Evolutionary conservation across 176 grass and related monocot genomes (phyloP).

Genomic region (Ananas comosus): DNA sequence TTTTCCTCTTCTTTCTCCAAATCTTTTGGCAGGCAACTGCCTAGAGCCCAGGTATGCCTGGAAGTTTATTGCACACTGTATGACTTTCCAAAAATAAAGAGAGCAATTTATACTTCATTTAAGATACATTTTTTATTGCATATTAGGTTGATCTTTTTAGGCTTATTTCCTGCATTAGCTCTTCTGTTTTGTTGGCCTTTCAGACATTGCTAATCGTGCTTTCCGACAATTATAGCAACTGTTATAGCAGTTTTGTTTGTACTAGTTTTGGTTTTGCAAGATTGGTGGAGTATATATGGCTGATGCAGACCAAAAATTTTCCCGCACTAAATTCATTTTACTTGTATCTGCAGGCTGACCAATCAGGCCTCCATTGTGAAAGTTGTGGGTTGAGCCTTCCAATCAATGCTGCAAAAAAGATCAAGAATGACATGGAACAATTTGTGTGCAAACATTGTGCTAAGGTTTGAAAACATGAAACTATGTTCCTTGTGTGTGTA

Average conservation of each 20-base stretch:
- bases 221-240: background rate
- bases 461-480: constrained; percentile 33
- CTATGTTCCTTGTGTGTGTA: constrained; percentile 1
- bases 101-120: background rate
- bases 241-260: background rate
- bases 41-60: too few species aligned
- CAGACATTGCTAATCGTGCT: background rate
- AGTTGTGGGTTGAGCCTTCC: constrained; percentile 63
- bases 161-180: background rate
- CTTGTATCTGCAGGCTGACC: constrained; percentile 29
- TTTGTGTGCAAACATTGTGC: constrained; percentile 53
- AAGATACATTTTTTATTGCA: background rate
- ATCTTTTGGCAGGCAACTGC: too few species aligned
- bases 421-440: constrained; percentile 41
- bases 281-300: background rate
- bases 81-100: too few species aligned
- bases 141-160: background rate
- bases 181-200: background rate
- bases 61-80: too few species aligned
- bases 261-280: background rate
- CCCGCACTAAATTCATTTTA: constrained; percentile 20
- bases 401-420: constrained; percentile 38
- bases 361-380: constrained; percentile 50
- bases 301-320: background rate
- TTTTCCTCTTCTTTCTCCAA: background rate